Conservation (phyloP, 2,329 filamentous ascomycete genomes). For the Pseudopithomyces maydicus region DNA sequence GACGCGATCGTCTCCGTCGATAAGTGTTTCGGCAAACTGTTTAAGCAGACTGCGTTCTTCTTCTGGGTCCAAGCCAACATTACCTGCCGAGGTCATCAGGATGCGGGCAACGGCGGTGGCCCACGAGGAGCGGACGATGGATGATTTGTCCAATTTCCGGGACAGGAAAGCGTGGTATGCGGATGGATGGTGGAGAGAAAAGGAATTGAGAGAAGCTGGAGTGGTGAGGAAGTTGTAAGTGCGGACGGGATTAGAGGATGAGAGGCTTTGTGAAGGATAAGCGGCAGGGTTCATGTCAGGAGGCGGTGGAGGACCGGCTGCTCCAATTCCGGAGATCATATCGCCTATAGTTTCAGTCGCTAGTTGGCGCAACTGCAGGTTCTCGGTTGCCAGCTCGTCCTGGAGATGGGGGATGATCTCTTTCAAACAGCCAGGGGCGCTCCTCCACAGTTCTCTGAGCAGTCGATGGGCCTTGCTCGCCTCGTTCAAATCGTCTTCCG, state of each 20-base stretch:
- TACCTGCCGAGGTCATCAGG: slow-evolving; percentile 86
- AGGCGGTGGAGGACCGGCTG: slow-evolving; percentile 79
- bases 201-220: slow-evolving; percentile 86
- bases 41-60: slow-evolving; percentile 79
- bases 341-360: slow-evolving; percentile 95
- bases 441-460: slow-evolving; percentile 91
- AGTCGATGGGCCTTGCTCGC: slow-evolving; percentile 87
- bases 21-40: slow-evolving; percentile 77
- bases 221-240: slow-evolving; percentile 71
- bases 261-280: slow-evolving; percentile 76
- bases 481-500: slow-evolving; percentile 84
- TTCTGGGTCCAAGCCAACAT: slow-evolving; percentile 81
- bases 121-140: slow-evolving; percentile 84
- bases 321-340: slow-evolving; percentile 90
- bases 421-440: slow-evolving; percentile 82
- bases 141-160: slow-evolving; percentile 83
- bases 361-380: slow-evolving; percentile 80
- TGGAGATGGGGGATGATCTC: slow-evolving; percentile 95
- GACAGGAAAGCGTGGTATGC: slow-evolving; percentile 86
- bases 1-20: slow-evolving; percentile 89
- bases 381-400: slow-evolving; percentile 88
- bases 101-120: slow-evolving; percentile 83
- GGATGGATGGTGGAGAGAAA: slow-evolving; percentile 77
- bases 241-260: slow-evolving; percentile 33
- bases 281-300: slow-evolving; percentile 77